Conservation (phyloP, 208 protist species). For the Lotmaria passim region DNA sequence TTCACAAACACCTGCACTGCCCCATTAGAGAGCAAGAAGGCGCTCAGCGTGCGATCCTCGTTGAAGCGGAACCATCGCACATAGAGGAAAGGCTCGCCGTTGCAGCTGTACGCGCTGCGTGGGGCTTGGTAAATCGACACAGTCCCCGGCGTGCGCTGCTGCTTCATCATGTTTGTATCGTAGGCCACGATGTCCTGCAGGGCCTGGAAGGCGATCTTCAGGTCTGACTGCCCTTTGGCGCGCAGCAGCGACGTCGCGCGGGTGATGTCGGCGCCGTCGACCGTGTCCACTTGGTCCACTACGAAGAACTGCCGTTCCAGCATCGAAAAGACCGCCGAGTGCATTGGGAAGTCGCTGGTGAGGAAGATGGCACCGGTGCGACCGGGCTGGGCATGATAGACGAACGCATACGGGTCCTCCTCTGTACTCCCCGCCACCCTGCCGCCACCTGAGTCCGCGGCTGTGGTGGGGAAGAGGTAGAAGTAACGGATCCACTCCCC, state of each 20-base stretch:
- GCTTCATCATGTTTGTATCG: constrained; percentile 84
- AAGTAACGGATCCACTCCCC: constrained; percentile 90
- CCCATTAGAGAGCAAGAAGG: constrained; percentile 87
- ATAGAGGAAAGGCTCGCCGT: constrained; percentile 79
- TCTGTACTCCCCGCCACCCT: constrained; percentile 18
- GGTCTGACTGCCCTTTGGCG: constrained; percentile 51
- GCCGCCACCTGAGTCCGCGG: not conserved
- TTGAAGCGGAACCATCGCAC: constrained; percentile 91
- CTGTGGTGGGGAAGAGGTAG: constrained; percentile 64
- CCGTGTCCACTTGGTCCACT: constrained; percentile 69
- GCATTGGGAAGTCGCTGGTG: constrained; percentile 68
- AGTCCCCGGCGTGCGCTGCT: constrained; percentile 80
- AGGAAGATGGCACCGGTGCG: constrained; percentile 86
- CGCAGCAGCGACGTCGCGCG: constrained; percentile 53
- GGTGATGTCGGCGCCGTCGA: constrained; percentile 54
- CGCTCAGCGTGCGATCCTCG: constrained; percentile 61
- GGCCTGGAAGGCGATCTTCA: constrained; percentile 55
- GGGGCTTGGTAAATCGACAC: constrained; percentile 82
- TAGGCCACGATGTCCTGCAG: constrained; percentile 78
- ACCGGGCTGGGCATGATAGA: constrained; percentile 86
- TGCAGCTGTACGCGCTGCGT: constrained; percentile 62
- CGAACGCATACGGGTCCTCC: constrained; percentile 68
- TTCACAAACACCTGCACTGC: constrained; percentile 84
- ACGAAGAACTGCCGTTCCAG: constrained; percentile 83
- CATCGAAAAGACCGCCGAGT: constrained; percentile 85